Evolutionary conservation across 371 early-diverging fungal species (phyloP).

Genomic region (Gilbertella persicaria): DNA sequence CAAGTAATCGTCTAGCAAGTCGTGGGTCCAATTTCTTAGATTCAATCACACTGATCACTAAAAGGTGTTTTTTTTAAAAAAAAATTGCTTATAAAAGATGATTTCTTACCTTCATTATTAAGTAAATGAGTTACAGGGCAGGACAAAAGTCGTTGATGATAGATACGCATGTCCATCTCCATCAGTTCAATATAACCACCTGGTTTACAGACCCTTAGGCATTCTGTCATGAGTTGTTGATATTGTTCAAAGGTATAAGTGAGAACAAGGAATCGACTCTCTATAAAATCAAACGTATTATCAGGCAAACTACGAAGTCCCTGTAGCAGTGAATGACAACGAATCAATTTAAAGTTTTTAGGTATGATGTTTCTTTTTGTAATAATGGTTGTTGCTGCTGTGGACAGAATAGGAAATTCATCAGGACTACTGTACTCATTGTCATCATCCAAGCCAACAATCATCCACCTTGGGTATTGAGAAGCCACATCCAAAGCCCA

Average conservation of each 20-base stretch:
- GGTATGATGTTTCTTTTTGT: slow-evolving; percentile 5
- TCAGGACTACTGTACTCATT: slow-evolving; percentile 15
- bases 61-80: background rate
- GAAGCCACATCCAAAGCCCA: slow-evolving; percentile 44
- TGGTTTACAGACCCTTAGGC: slow-evolving; percentile 32
- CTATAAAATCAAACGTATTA: slow-evolving; percentile 38
- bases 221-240: slow-evolving; percentile 33
- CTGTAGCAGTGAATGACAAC: slow-evolving; percentile 18
- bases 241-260: slow-evolving; percentile 28
- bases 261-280: slow-evolving; percentile 34
- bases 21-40: slow-evolving; percentile 33
- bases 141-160: slow-evolving; percentile 24
- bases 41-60: slow-evolving; percentile 41
- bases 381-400: slow-evolving; percentile 3
- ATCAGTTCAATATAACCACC: slow-evolving; percentile 42
- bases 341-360: slow-evolving; percentile 34
- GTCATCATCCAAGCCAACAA: slow-evolving; percentile 38
- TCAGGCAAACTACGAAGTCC: slow-evolving; percentile 32
- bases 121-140: slow-evolving; percentile 27
- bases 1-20: slow-evolving; percentile 36
- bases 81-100: background rate
- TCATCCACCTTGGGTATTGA: slow-evolving; percentile 32
- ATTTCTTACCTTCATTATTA: slow-evolving; percentile 41
- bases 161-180: slow-evolving; percentile 47
- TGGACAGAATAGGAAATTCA: background rate